Base-by-base conservation (phyloP, 2,329 filamentous ascomycete genomes). In the Diplodia sapinea region DNA sequence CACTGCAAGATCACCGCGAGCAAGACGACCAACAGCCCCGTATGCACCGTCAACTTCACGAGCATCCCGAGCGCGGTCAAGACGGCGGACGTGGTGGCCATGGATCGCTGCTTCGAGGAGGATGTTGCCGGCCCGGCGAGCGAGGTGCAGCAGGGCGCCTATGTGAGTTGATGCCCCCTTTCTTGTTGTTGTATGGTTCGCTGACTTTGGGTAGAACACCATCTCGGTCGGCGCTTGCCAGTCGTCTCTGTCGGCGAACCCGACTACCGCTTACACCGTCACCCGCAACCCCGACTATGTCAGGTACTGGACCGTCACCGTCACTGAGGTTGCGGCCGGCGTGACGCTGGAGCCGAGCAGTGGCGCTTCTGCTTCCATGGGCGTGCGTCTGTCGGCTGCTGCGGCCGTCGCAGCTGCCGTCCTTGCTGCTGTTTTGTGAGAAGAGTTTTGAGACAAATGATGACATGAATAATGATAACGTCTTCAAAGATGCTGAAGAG, bases 251-350 rank as follows among this genome's bases (percentile, higher is more conserved):
- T 11, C 20, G 33, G 33, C 33, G 1, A 2, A 59, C 15, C 55
- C 55, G 55, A 47, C 31, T 9, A 59, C 55, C 29, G 38, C 55
- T n/a, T 40, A 20, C 33, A 26, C 55, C 15, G 33, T 59, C 33
- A 59, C 55, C 3, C 38, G 38, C 7, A 40, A 59, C 33, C n/a
- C 55, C 29, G 4, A 17, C 68, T 71, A 75, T 57, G 68, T 76
- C 17, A 26, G 38, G 11, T 69, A 72, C 29, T 68, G 68, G 29
- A 70, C 62, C 13, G 70, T 74, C 7, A 73, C 70, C 0, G 66
- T 77, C 33, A 74, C 70, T 52, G 73, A 73, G 47, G 71, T 75
- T 8, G 74, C 74, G 4, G 67, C 70, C 9, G 55, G 33, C 13
- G 55, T 59, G 17, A 59, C 55, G 17, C 55, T 59, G 17, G 55